These are phyloP conservation scores for Didymella pinodella DNA, from an alignment of 2,329 filamentous ascomycete species.

Conservation along the genomic window DNA sequence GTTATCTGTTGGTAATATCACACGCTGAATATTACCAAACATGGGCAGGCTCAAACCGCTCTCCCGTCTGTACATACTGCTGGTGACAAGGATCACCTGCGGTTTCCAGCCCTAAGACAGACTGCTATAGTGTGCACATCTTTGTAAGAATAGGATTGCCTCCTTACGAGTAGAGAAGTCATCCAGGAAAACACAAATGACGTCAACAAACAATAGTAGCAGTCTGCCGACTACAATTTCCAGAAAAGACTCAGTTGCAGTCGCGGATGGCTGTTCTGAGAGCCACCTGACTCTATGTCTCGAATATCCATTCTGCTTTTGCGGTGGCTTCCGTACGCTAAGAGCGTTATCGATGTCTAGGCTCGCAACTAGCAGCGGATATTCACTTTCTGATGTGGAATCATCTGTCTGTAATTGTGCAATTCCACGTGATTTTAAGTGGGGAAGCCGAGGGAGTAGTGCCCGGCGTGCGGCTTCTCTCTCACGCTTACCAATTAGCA, in stretches of 20 bases:
- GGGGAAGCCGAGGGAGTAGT: not conserved
- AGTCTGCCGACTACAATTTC: not conserved
- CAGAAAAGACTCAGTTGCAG: not conserved
- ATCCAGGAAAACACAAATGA: not conserved
- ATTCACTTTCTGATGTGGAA: not conserved
- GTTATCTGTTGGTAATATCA: not conserved
- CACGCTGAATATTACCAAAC: not conserved
- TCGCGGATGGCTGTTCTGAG: not conserved
- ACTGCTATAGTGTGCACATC: not conserved
- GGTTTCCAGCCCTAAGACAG: not conserved
- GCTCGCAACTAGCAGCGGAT: not conserved
- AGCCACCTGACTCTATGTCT: not conserved
- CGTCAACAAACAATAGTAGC: not conserved
- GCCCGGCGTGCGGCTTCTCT: not conserved
- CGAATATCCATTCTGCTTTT: not conserved
- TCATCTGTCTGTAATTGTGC: not conserved
- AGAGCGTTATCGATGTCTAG: not conserved
- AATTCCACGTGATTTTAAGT: not conserved
- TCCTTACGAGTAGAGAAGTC: not conserved
- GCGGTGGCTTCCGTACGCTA: not conserved
- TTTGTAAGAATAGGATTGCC: not conserved
- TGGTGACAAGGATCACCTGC: not conserved
- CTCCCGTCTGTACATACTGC: not conserved
- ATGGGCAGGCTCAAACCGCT: not conserved
- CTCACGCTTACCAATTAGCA: not conserved